Evolutionary conservation across 2,329 filamentous ascomycete species (phyloP).

Genomic region (Coleophoma cylindrospora): DNA sequence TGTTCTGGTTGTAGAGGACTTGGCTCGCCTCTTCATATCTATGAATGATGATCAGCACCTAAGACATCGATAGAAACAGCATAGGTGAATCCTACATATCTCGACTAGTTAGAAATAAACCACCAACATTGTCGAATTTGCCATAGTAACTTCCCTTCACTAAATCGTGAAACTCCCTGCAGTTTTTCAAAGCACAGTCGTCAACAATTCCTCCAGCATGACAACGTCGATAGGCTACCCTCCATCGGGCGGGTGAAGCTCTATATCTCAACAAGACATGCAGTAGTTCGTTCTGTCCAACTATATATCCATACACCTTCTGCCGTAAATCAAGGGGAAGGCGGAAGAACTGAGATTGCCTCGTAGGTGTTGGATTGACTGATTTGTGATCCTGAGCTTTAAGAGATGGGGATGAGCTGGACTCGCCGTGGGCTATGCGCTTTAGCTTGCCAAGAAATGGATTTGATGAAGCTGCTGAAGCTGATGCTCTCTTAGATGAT

Average conservation of each 20-base stretch:
- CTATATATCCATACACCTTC: conserved; percentile 2
- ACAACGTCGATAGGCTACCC: conserved; percentile 3
- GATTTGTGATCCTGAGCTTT: not conserved
- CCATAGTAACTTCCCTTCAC: conserved; percentile 4
- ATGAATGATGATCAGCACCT: conserved; percentile 2
- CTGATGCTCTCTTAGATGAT: conserved; percentile 1
- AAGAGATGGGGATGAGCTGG: not conserved
- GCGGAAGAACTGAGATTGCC: conserved; percentile 4
- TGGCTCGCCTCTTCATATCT: conserved; percentile 4
- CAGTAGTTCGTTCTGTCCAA: conserved; percentile 2
- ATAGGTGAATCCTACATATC: conserved; percentile 1
- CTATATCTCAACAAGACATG: conserved; percentile 4
- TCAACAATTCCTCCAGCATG: conserved; percentile 2
- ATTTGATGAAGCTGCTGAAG: not conserved
- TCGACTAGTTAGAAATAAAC: conserved; percentile 3
- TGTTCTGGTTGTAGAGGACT: conserved; percentile 5
- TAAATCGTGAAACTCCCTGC: conserved; percentile 3
- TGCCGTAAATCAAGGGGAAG: conserved; percentile 4
- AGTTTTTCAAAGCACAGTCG: conserved; percentile 2
- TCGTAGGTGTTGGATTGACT: not conserved
- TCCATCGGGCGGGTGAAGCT: not conserved
- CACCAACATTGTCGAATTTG: conserved; percentile 2
- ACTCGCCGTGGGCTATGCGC: not conserved
- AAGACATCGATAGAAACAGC: not conserved
- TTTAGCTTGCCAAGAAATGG: not conserved